Evolutionary conservation across 768 basidiomycete genomes (phyloP).

Genomic region (Suillus discolor): DNA sequence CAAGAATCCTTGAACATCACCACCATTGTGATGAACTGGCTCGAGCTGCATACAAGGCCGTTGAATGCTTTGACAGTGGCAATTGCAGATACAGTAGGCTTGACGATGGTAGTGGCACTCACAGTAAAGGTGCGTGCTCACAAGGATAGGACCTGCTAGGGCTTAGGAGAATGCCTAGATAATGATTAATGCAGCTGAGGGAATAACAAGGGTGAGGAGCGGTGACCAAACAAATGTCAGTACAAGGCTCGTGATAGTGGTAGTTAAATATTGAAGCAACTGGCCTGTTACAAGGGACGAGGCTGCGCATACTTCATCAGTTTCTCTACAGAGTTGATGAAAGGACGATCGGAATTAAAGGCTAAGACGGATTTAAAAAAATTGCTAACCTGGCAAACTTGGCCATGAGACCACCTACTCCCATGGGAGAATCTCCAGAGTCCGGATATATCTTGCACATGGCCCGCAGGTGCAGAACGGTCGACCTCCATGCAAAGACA

Average conservation of each 20-base stretch:
- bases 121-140: conserved; percentile 67
- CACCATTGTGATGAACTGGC: conserved; percentile 82
- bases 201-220: conserved; percentile 87
- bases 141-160: conserved; percentile 66
- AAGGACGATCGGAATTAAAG: not conserved
- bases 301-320: conserved; percentile 89
- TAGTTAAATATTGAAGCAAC: conserved; percentile 79
- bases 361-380: not conserved
- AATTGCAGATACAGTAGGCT: conserved; percentile 76
- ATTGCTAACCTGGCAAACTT: conserved; percentile 75
- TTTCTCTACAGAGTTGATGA: conserved; percentile 62
- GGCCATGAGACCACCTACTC: conserved; percentile 91
- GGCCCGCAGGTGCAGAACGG: conserved; percentile 33
- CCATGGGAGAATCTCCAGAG: conserved; percentile 48
- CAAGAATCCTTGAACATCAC: conserved; percentile 97
- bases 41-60: conserved; percentile 60
- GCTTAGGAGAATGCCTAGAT: conserved; percentile 77
- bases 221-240: conserved; percentile 84
- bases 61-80: conserved; percentile 87
- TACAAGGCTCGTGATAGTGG: conserved; percentile 73
- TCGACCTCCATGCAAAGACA: conserved; percentile 51
- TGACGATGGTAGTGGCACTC: conserved; percentile 75
- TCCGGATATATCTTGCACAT: conserved; percentile 36
- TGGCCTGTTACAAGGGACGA: conserved; percentile 79
- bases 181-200: conserved; percentile 76